Evolutionary conservation across 805 yeast species (phyloP), one percentile per base, ranked within the genome.

Genomic region (Ogataea minuta): DNA sequence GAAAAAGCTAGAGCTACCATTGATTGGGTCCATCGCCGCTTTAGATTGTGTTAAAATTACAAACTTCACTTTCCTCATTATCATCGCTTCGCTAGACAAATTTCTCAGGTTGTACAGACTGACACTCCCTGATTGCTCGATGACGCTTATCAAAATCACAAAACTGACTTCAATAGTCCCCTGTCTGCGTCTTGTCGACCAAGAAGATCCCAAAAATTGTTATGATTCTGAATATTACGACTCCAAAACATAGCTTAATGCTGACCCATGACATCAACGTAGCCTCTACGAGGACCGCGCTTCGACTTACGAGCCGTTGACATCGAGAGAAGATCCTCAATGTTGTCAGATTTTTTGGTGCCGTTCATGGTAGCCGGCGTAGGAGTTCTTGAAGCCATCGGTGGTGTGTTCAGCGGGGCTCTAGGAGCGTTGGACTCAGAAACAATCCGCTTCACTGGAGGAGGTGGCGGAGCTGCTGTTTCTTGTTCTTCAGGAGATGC

Each of bases 401-500:
- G 28, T 31, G 52, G 39, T 15, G n/a, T 34, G 10, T 27, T 28
- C 23, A 24, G 5, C 14, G 40, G 40, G 9, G 31, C 28, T 31
- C 24, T 11, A 2, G 41, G 34, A 9, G 28, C 41, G 21, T 16
- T 27, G 15, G 39, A 19, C 11, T 31, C 36, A 15, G 41, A 31
- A 14, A 27, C 36, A 20, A 20, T 26, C 8, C 36, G 19, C 27
- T 31, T 37, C 11, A 37, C 36, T 10, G 95, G 93, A 4, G 96
- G 91, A 3, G 91, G 82, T 2, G 82, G 79, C 3, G 77, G 72
- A 1, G 76, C 62, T 5, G 69, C 63, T 33, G 66, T 68, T 36
- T 71, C 63, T 52, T 80, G 80, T 34, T 83, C 90, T 56, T 77
- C 93, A 34, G 74, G 69, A 17, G 81, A 75, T 4, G 76, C 78